Conservation (phyloP, 2,329 filamentous ascomycete genomes). For the Biscogniauxia sp. region DNA sequence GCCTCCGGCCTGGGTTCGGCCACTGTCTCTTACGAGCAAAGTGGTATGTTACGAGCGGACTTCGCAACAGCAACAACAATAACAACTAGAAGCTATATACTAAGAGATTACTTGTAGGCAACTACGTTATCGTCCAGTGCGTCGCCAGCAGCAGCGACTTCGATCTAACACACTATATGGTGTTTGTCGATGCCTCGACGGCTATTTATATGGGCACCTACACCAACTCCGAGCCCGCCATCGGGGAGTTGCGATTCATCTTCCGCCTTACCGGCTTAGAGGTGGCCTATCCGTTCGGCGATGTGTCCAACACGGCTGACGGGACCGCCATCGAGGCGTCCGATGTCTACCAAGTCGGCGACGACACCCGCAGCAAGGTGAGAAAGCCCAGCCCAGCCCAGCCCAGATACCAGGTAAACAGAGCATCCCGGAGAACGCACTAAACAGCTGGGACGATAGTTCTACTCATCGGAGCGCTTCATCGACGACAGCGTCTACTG, state of each 20-base stretch:
- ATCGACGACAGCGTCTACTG: constrained; percentile 60
- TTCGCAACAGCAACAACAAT: constrained; percentile 35
- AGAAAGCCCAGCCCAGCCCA: background rate
- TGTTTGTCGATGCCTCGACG: constrained; percentile 47
- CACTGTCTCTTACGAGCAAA: constrained; percentile 41
- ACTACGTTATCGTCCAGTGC: constrained; percentile 54
- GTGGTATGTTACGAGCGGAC: constrained; percentile 21
- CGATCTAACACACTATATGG: constrained; percentile 51
- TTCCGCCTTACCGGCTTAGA: constrained; percentile 34
- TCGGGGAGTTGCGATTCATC: constrained; percentile 54
- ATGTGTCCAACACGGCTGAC: constrained; percentile 46
- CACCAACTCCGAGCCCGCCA: constrained; percentile 43
- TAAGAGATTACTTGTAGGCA: constrained; percentile 41
- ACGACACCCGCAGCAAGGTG: constrained; percentile 55
- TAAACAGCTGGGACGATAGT: constrained; percentile 30
- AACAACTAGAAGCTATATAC: constrained; percentile 30
- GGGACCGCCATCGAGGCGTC: constrained; percentile 47
- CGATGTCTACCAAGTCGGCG: constrained; percentile 47
- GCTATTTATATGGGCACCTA: constrained; percentile 52
- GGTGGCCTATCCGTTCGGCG: constrained; percentile 40
- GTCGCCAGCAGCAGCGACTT: constrained; percentile 42
- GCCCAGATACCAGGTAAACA: background rate
- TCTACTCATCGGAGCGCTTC: constrained; percentile 59
- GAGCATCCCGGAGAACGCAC: background rate
- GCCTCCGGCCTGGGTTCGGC: constrained; percentile 50